Conservation (phyloP, 495 filamentous ascomycete species). For the Penicillium pancosmium region DNA sequence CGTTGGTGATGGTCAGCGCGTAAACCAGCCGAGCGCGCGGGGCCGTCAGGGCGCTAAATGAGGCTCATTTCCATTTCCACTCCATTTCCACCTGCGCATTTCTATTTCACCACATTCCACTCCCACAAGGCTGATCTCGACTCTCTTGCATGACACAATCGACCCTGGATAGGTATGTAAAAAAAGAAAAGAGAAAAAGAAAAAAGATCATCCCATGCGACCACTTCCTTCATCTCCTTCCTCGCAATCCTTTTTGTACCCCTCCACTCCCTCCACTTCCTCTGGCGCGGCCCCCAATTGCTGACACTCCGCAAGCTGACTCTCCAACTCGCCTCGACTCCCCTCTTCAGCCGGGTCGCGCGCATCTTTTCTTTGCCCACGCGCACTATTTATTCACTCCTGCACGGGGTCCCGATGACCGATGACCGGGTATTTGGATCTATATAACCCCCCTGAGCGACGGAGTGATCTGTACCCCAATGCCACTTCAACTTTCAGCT, state of each 20-base stretch:
- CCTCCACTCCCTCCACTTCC: not conserved
- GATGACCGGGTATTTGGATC: constrained; percentile 18
- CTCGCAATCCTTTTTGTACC: not conserved
- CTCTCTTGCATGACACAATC: constrained; percentile 9
- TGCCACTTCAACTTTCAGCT: constrained; percentile 6
- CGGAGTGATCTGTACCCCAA: constrained; percentile 15
- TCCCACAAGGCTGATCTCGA: constrained; percentile 1
- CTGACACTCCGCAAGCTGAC: not conserved
- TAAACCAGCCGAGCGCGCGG: constrained; percentile 2
- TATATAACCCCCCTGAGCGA: constrained; percentile 19
- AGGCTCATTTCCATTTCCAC: constrained; percentile 8
- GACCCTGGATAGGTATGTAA: not conserved
- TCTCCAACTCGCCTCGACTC: not conserved
- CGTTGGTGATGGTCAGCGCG: too few species aligned
- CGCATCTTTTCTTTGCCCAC: not conserved
- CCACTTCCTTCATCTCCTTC: not conserved
- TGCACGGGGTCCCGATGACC: not conserved
- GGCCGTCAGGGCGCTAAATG: constrained; percentile 13
- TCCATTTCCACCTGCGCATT: not conserved
- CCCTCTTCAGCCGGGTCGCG: not conserved
- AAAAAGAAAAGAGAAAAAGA: constrained; percentile 1
- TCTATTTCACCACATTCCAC: not conserved
- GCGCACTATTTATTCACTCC: not conserved
- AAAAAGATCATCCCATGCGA: not conserved
- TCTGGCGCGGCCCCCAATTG: not conserved